Conservation (phyloP, 2,329 filamentous ascomycete genomes). For the Xylariaceae sp. region DNA sequence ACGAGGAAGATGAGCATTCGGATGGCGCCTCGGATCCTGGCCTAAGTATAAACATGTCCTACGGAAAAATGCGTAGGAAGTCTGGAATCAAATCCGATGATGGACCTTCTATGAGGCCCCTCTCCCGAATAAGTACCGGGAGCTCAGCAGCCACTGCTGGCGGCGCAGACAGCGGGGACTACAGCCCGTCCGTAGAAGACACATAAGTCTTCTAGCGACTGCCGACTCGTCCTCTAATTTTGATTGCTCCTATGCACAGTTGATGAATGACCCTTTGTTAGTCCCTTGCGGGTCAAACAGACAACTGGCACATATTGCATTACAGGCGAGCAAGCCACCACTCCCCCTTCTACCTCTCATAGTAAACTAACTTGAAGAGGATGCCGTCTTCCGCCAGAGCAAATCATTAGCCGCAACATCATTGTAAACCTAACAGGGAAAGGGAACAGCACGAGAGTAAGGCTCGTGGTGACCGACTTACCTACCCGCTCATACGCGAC, state of each 20-base stretch:
- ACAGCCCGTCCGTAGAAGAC: constrained; percentile 66
- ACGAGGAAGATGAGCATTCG: constrained; percentile 73
- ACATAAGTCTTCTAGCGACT: constrained; percentile 33
- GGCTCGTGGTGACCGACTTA: not conserved
- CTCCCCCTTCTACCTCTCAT: not conserved
- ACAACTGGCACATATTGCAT: not conserved
- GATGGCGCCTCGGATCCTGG: constrained; percentile 74
- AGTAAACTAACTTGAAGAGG: not conserved
- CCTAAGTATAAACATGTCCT: constrained; percentile 63
- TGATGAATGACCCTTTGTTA: not conserved
- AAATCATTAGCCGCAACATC: not conserved
- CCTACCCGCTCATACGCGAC: not conserved
- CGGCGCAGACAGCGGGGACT: constrained; percentile 66
- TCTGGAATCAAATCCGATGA: constrained; percentile 60
- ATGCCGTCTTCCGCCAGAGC: not conserved
- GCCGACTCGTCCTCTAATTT: not conserved
- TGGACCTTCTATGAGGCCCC: constrained; percentile 64
- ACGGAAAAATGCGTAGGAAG: constrained; percentile 60
- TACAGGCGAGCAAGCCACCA: constrained; percentile 36
- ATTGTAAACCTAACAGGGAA: not conserved
- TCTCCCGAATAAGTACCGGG: constrained; percentile 83
- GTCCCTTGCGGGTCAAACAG: not conserved
- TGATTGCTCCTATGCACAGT: not conserved
- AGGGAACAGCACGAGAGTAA: not conserved
- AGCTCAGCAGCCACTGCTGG: constrained; percentile 72